A percentile compares a stretch with the other conserved stretches of the same genome.
These are phyloP conservation scores for Furcasterigmium furcatum DNA, from an alignment of 2,329 filamentous ascomycete species.

Conservation along the genomic window DNA sequence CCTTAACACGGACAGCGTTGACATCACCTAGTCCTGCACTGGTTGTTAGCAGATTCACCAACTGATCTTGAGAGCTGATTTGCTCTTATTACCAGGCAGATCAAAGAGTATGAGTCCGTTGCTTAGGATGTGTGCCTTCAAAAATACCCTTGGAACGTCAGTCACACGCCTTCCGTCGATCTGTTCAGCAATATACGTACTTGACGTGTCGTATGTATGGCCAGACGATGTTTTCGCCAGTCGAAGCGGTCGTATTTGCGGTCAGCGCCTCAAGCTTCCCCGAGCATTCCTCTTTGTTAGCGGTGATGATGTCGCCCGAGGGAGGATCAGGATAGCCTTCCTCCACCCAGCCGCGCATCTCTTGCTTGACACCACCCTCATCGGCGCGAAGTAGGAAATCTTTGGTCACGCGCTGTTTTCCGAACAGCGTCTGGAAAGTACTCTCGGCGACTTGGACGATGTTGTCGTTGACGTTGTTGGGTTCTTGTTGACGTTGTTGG, in stretches of 20 bases:
- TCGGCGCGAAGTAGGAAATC: slow-evolving; percentile 11
- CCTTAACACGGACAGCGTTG: slow-evolving; percentile 36
- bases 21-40: slow-evolving; percentile 42
- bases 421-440: slow-evolving; percentile 34
- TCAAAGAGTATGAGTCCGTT: slow-evolving; percentile 45
- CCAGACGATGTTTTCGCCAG: too few relatives aligned
- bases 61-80: too few relatives aligned
- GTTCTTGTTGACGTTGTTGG: slow-evolving; percentile 18
- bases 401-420: slow-evolving; percentile 14
- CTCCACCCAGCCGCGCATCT: slow-evolving; percentile 18
- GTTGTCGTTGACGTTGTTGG: slow-evolving; percentile 16
- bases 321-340: slow-evolving; percentile 9
- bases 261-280: slow-evolving; percentile 25
- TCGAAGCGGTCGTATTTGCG: too few relatives aligned
- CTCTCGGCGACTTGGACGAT: slow-evolving; percentile 24
- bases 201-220: slow-evolving; percentile 41
- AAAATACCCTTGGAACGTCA: slow-evolving; percentile 32
- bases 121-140: slow-evolving; percentile 41
- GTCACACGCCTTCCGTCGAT: too few relatives aligned
- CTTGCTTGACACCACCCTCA: slow-evolving; percentile 13
- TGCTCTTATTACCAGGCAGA: slow-evolving; percentile 34
- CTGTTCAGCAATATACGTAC: too few relatives aligned
- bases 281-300: too few relatives aligned
- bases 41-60: not conserved
- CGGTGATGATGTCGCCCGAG: too few relatives aligned